These are phyloP conservation scores for Colletotrichum australisinense DNA, from an alignment of 2,329 filamentous ascomycete genomes.

Conservation along the genomic window DNA sequence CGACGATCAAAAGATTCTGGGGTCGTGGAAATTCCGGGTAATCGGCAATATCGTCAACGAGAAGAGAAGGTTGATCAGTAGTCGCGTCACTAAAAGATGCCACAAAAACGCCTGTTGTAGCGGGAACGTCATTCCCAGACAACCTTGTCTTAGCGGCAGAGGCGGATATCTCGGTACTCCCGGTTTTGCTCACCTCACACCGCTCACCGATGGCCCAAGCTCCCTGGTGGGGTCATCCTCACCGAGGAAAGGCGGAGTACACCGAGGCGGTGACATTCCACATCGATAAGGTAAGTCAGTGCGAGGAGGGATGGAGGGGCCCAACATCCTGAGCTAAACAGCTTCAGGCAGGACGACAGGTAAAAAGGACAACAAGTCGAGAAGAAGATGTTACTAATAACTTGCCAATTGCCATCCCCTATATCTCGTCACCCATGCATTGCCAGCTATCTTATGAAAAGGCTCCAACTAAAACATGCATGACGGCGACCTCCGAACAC, in stretches of 20 bases:
- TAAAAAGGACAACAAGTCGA: neutral
- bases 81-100: neutral
- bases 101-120: neutral
- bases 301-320: neutral
- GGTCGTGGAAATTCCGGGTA: neutral
- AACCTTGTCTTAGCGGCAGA: neutral
- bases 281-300: neutral
- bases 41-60: neutral
- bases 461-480: constrained; percentile 4
- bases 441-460: neutral
- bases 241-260: constrained; percentile 27
- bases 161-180: neutral
- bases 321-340: neutral
- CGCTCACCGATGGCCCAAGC: neutral
- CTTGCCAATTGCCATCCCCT: neutral
- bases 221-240: neutral
- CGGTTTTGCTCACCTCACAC: neutral
- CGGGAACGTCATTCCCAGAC: neutral
- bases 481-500: constrained; percentile 33
- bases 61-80: neutral
- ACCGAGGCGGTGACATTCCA: constrained; percentile 22
- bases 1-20: neutral
- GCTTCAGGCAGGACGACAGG: neutral
- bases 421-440: constrained; percentile 1
- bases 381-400: constrained; percentile 26